These are phyloP conservation scores for Potentilla sterilis DNA, from an alignment of 306 rosid genomes.

Conservation along the genomic window DNA sequence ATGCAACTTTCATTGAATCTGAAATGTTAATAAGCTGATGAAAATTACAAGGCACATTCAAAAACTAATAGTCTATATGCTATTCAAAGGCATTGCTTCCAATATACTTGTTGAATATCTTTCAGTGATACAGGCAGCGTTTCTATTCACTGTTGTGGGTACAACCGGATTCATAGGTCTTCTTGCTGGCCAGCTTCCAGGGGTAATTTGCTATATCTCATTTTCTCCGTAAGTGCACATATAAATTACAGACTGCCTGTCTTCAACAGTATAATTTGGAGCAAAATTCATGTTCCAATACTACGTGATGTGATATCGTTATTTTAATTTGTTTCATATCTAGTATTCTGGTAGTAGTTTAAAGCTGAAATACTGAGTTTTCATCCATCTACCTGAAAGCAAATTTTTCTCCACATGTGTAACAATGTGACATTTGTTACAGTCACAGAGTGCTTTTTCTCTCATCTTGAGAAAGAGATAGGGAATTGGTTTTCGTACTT, in stretches of 20 bases:
- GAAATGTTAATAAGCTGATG: background rate
- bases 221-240: constrained; percentile 25
- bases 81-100: constrained; percentile 4
- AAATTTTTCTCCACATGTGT: background rate
- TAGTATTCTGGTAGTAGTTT: background rate
- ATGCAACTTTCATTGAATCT: background rate
- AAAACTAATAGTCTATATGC: background rate
- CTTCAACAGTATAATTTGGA: constrained; percentile 14
- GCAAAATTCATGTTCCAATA: background rate
- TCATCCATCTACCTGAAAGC: background rate
- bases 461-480: background rate
- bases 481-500: background rate
- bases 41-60: background rate
- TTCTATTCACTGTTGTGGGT: constrained; percentile 96
- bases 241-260: background rate
- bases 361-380: background rate
- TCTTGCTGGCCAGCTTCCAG: constrained; percentile 94
- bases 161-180: constrained; percentile 76
- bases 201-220: constrained; percentile 51
- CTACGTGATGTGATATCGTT: background rate
- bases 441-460: background rate
- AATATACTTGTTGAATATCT: constrained; percentile 22
- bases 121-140: constrained; percentile 75
- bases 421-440: constrained; percentile 8
- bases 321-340: background rate